Conservation (phyloP, 2,329 filamentous ascomycete genomes). For the Fusarium sp. region DNA sequence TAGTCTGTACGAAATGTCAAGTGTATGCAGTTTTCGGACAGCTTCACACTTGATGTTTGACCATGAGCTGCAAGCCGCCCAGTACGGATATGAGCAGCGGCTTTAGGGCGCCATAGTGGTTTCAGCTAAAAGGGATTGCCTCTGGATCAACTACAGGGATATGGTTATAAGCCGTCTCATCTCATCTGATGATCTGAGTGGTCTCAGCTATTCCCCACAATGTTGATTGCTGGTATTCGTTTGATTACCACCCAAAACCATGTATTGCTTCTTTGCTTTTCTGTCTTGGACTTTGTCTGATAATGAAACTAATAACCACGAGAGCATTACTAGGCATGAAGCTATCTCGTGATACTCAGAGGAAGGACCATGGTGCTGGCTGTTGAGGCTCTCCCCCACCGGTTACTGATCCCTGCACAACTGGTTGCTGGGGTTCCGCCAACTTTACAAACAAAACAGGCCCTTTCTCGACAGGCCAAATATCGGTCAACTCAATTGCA, state of each 20-base stretch:
- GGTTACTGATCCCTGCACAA: not conserved
- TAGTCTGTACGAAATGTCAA: not conserved
- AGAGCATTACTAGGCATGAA: not conserved
- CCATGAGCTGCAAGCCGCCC: not conserved
- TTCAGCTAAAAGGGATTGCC: not conserved
- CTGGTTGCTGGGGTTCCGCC: constrained; percentile 32
- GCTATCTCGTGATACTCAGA: not conserved
- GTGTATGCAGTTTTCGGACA: not conserved
- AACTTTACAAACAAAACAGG: constrained; percentile 8
- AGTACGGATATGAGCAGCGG: not conserved
- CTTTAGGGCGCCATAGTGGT: not conserved
- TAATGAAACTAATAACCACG: not conserved
- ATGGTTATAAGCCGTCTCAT: constrained; percentile 1
- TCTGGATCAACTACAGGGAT: not conserved
- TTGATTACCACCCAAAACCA: not conserved
- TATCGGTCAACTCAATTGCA: constrained; percentile 4
- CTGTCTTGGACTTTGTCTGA: not conserved
- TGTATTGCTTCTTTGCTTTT: not conserved
- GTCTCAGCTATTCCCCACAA: constrained; percentile 5
- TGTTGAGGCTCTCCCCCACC: not conserved
- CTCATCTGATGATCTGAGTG: not conserved
- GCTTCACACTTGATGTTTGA: not conserved
- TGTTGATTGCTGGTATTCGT: not conserved
- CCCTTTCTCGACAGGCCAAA: constrained; percentile 3
- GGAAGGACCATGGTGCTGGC: not conserved